A percentile compares a stretch with the other conserved stretches of the same genome.
phyloP scores from a whole-genome alignment of 495 filamentous ascomycete genomes.

The Lentithecium fluviatile region DNA sequence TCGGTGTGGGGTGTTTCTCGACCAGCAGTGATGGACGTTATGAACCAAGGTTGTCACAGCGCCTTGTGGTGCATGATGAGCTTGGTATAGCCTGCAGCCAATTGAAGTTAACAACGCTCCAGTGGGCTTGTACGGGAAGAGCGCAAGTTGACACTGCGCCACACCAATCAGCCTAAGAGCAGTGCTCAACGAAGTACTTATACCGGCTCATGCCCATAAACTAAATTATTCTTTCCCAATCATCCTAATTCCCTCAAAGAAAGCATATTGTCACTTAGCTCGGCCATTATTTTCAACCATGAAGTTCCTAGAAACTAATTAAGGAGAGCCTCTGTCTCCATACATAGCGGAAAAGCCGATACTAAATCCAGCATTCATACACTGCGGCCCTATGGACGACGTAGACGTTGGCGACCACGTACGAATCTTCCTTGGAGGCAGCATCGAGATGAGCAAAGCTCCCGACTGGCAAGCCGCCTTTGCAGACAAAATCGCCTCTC shows the following conservation, averaged over 20 bases:
- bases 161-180: slow-evolving; percentile 17
- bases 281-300: slow-evolving; percentile 17
- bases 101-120: slow-evolving; percentile 19
- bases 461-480: slow-evolving; percentile 5
- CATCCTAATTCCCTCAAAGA: slow-evolving; percentile 17
- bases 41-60: slow-evolving; percentile 10
- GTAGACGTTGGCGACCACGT: slow-evolving; percentile 8
- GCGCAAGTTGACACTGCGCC: slow-evolving; percentile 10
- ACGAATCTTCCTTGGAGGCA: slow-evolving; percentile 16
- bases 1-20: too few species aligned
- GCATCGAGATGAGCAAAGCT: slow-evolving; percentile 12
- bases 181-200: slow-evolving; percentile 20
- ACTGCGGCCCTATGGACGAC: slow-evolving; percentile 15
- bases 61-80: slow-evolving; percentile 13
- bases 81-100: slow-evolving; percentile 14
- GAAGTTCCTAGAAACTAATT: slow-evolving; percentile 23
- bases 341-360: slow-evolving; percentile 13
- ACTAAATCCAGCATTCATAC: slow-evolving; percentile 13
- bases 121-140: slow-evolving; percentile 12
- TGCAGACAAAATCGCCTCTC: slow-evolving; percentile 6
- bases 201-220: slow-evolving; percentile 13
- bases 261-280: slow-evolving; percentile 13
- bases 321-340: slow-evolving; percentile 21
- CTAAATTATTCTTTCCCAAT: slow-evolving; percentile 24
- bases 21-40: too few species aligned